Percentiles rank a stretch among this genome's conserved stretches.
Evolutionary conservation across 495 filamentous ascomycete genomes (phyloP).

Genomic region (Rusavskia elegans): DNA sequence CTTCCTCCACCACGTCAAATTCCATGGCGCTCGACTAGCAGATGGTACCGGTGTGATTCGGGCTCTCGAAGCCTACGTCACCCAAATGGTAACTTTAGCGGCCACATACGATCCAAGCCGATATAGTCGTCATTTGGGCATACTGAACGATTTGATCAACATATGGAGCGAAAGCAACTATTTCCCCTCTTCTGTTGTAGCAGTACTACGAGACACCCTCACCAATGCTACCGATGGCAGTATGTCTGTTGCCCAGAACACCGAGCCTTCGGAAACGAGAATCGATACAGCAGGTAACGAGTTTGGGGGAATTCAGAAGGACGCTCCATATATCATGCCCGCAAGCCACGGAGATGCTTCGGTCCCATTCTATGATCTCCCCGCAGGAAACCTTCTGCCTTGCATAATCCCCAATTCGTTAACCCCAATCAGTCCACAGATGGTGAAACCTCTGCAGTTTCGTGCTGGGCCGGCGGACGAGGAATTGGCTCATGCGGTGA

Average conservation of each 20-base stretch:
- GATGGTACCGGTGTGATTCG: conserved; percentile 37
- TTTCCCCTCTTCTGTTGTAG: conserved; percentile 40
- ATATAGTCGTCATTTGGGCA: conserved; percentile 48
- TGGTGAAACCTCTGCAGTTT: conserved; percentile 61
- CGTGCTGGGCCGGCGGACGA: conserved; percentile 55
- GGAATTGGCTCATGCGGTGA: conserved; percentile 46
- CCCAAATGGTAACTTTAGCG: conserved; percentile 43
- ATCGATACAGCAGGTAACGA: background rate
- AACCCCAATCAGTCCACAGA: conserved; percentile 50
- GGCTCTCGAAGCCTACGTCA: conserved; percentile 44
- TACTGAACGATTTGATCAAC: conserved; percentile 47
- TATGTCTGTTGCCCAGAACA: background rate
- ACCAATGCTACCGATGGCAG: conserved; percentile 25
- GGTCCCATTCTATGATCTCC: conserved; percentile 69
- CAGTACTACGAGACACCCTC: conserved; percentile 43
- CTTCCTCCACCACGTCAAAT: conserved; percentile 61
- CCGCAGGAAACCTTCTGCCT: conserved; percentile 66
- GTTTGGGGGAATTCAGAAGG: conserved; percentile 25
- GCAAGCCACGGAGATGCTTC: conserved; percentile 60
- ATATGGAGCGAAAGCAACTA: conserved; percentile 62
- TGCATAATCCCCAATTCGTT: conserved; percentile 64
- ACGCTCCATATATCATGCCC: conserved; percentile 54
- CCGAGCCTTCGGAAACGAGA: background rate
- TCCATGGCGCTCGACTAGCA: conserved; percentile 29
- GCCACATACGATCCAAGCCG: conserved; percentile 41